These are phyloP conservation scores for Penicillium sp. DNA, from an alignment of 2,329 filamentous ascomycete species.

Conservation along the genomic window DNA sequence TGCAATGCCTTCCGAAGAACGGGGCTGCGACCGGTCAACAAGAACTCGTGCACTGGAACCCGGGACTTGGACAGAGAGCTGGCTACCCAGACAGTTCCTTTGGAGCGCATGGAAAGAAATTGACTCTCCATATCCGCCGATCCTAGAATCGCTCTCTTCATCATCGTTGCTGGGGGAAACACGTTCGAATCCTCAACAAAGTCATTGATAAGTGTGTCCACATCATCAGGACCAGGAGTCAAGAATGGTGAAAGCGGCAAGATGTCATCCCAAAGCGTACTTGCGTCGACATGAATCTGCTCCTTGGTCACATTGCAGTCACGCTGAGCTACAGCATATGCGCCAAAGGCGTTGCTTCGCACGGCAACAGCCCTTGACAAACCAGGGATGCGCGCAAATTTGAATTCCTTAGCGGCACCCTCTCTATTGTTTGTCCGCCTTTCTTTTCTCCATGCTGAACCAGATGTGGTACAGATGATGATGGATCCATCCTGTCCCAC, in stretches of 20 bases:
- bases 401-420: slow-evolving; percentile 77
- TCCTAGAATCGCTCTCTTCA: slow-evolving; percentile 41
- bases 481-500: slow-evolving; percentile 91
- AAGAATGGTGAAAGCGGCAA: slow-evolving; percentile 62
- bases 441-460: slow-evolving; percentile 85
- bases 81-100: slow-evolving; percentile 39
- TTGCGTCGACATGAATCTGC: slow-evolving; percentile 60
- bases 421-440: slow-evolving; percentile 76
- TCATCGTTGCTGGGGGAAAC: slow-evolving; percentile 21
- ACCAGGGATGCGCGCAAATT: slow-evolving; percentile 84
- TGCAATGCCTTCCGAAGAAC: slow-evolving; percentile 59
- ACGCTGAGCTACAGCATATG: slow-evolving; percentile 79
- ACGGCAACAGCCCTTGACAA: slow-evolving; percentile 80
- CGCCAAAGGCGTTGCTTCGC: slow-evolving; percentile 80
- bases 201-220: slow-evolving; percentile 35
- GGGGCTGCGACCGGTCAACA: slow-evolving; percentile 68
- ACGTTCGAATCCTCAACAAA: slow-evolving; percentile 27
- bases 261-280: slow-evolving; percentile 68
- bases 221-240: slow-evolving; percentile 47
- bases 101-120: slow-evolving; percentile 25
- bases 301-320: slow-evolving; percentile 76
- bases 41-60: slow-evolving; percentile 77
- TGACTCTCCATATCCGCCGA: slow-evolving; percentile 44
- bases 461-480: slow-evolving; percentile 86
- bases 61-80: slow-evolving; percentile 61